A percentile compares a stretch with the other conserved stretches of the same genome.
Conservation (phyloP, 495 filamentous ascomycete species). For the Lepidopterella palustris region DNA sequence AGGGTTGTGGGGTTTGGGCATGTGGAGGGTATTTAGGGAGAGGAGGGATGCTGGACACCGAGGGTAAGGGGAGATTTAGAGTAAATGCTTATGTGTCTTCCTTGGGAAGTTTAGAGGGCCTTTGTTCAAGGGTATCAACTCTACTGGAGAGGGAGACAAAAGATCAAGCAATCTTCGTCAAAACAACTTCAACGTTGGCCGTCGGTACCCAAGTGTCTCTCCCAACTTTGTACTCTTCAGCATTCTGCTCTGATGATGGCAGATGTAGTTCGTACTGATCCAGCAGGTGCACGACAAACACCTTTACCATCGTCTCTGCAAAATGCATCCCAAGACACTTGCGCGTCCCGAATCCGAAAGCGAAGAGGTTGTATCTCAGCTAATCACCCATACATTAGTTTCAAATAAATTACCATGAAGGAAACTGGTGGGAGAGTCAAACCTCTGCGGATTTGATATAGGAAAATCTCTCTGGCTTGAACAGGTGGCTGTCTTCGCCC, state of each 20-base stretch:
- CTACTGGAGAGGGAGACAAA: background rate
- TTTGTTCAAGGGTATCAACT: no score
- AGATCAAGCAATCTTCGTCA: background rate
- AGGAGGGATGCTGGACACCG: background rate
- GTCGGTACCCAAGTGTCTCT: background rate
- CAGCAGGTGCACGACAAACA: slow-evolving; percentile 1
- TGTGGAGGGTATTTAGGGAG: background rate
- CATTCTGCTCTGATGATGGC: background rate
- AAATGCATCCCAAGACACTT: slow-evolving; percentile 11
- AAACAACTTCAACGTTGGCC: background rate
- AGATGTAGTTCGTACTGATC: background rate
- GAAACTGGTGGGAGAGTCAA: background rate
- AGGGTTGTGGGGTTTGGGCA: slow-evolving; percentile 1
- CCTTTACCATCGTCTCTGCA: slow-evolving; percentile 4
- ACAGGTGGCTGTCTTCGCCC: slow-evolving; percentile 30
- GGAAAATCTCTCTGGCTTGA: slow-evolving; percentile 23
- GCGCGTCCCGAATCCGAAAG: slow-evolving; percentile 9
- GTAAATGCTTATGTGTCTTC: background rate
- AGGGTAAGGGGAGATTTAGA: background rate
- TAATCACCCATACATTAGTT: background rate
- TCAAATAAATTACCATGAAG: background rate
- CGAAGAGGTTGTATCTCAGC: slow-evolving; percentile 16
- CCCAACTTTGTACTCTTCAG: background rate
- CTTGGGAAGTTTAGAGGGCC: background rate
- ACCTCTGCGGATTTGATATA: background rate